Conservation (phyloP, 208 protist genomes). For the Crithidia fasciculata region DNA sequence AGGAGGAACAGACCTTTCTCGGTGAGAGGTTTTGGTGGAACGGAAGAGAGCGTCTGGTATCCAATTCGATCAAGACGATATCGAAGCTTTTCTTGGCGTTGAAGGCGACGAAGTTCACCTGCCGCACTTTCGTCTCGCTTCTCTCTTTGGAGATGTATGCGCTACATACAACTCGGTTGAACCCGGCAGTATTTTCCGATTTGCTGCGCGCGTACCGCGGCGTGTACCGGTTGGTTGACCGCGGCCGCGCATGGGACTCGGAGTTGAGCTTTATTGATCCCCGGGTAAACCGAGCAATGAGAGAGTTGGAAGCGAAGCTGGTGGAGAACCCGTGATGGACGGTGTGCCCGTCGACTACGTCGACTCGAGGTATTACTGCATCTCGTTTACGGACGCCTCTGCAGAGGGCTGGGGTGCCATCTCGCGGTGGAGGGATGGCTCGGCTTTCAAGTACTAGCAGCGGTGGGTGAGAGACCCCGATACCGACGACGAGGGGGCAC, state of each 20-base stretch:
- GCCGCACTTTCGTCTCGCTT: background rate
- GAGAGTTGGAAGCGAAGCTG: background rate
- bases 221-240: background rate
- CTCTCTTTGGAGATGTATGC: background rate
- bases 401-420: background rate
- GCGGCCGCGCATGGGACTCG: background rate
- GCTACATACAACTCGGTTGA: background rate
- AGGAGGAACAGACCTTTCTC: background rate
- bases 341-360: too few relatives aligned
- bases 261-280: background rate
- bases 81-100: background rate
- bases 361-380: background rate
- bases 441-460: background rate
- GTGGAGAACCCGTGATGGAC: background rate
- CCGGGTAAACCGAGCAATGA: background rate
- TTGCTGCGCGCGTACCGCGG: background rate
- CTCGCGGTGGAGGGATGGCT: background rate
- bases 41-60: background rate
- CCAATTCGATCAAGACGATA: background rate
- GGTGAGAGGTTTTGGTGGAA: background rate
- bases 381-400: background rate
- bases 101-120: background rate
- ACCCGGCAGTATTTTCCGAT: background rate
- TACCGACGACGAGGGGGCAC: too few relatives aligned
- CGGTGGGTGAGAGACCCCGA: background rate